Base-by-base conservation (phyloP, 2,329 filamentous ascomycete species). In the Fusarium duplospermum region DNA sequence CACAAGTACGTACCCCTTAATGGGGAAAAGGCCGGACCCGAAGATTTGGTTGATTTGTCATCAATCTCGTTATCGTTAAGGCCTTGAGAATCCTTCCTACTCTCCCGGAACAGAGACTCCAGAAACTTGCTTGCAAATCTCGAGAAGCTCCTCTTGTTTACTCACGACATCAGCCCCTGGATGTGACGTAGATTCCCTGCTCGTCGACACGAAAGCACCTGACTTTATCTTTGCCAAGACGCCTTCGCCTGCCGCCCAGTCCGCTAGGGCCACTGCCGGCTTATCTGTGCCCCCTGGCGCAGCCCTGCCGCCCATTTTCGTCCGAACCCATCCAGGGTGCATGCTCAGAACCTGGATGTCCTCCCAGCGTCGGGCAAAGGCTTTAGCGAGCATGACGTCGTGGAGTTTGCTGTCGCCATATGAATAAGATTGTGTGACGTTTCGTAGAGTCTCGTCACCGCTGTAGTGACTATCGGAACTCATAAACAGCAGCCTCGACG, bases 371-470 rank as follows among this genome's bases (percentile, higher is more conserved):
- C 73, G 35, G 2, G 73, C 71, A 29, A 76, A 70, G 2, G 71
- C 71, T 2, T 76, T 76, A 3, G 73, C 69, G 4, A 76, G 71
- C 66, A 76, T 72, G 6, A 73, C 69, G 2, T 74, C 73, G 11
- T 76, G 74, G 6, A 76, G 71, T 3, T 76, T 76, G 2, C 66
- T 74, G 56, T 76, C 66, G n/a, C 64, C 56, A 11, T 76, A 76
- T 0, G 71, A 74, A n/a, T 72, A 62, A 7, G 70, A 74, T 29
- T 74, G 67, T 1, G 73, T 69, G 1, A 35, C 61, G 29, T 72
- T 70, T 9, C 62, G 68, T 2, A 76, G 63, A 3, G 62, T 66
- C 27, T 72, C 69, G 1, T 76, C 74, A 3, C 73, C 73, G 1
- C 69, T 57, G 40, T 70, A 74, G 29, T 76, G 74, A 7, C 71